Base-by-base conservation (phyloP, 2,329 filamentous ascomycete species). In the Arthrinium phaeospermum region DNA sequence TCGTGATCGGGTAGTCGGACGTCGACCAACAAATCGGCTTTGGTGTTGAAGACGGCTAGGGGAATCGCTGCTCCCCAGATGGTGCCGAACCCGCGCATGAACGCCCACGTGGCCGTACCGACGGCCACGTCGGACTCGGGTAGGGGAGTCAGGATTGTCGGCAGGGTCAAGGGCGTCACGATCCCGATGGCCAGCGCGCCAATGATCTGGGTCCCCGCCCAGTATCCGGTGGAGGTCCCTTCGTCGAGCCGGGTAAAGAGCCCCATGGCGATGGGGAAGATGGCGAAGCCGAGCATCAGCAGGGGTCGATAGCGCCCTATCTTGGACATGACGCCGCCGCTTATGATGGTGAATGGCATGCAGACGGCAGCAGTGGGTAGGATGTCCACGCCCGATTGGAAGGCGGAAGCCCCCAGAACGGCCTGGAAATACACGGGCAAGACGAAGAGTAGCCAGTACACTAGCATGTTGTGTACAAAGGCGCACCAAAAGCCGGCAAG, bases 391-490 rank as follows among this genome's bases (percentile, higher is more conserved):
- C 80, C 82, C 0, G 82, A 75, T 1, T 77, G 73, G 0, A 74
- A 72, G 0, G 84, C 78, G 0, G 78, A 77, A 3, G 78, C 73
- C 0, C 76, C 64, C 2, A 77, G 77, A 0, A 86, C 82, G 0
- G 78, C 81, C 71, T 87, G 84, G 75, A 87, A 86, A 74, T 85
- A 87, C 5, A 87, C 74, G 0, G 85, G 84, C 1, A 86, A 71
- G 74, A 85, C 86, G 76, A 81, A 83, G 37, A 81, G 74, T 5
- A 77, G 72, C 80, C 82, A 84, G 49, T 79, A 78, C 3, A 79
- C 70, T 2, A 83, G 73, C 2, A 85, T 72, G 4, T 78, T 76
- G n/a, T 82, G 79, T 1, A 84, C 45, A 67, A 85, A 82, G 3
- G 79, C 81, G 3, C 81, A 70, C 2, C 77, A 46, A 47, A 80